phyloP scores from a whole-genome alignment of 2,329 filamentous ascomycete genomes.

The Dendryphion nanum region DNA sequence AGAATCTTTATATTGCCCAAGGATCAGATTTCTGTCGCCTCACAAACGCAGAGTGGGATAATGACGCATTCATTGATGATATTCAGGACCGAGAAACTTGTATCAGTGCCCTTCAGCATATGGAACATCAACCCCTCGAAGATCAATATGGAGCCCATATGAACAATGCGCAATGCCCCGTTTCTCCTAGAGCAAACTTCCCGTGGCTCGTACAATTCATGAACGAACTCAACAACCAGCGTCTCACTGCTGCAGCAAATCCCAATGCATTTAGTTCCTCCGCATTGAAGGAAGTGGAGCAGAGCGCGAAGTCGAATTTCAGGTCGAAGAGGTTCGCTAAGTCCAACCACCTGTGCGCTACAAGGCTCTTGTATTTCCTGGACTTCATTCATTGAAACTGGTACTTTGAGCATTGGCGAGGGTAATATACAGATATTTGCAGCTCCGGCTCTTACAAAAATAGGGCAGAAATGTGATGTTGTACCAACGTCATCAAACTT shows the following conservation, averaged over 20 bases:
- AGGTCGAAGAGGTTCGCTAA: conserved; percentile 57
- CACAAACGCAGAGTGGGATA: no score
- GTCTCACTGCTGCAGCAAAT: conserved; percentile 23
- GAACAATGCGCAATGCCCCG: conserved; percentile 43
- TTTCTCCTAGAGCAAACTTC: conserved; percentile 34
- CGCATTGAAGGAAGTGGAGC: conserved; percentile 57
- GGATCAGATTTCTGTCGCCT: conserved; percentile 64
- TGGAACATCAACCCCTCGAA: no score
- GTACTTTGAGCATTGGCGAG: conserved; percentile 45
- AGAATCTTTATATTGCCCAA: conserved; percentile 58
- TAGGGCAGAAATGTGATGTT: conserved; percentile 35
- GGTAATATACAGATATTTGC: conserved; percentile 35
- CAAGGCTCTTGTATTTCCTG: conserved; percentile 43
- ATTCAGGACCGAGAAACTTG: no score
- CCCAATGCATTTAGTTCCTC: conserved; percentile 39
- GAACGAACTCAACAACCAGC: conserved; percentile 38
- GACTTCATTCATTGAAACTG: conserved; percentile 47
- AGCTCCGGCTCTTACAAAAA: conserved; percentile 37
- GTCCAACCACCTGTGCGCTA: conserved; percentile 47
- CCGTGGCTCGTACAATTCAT: conserved; percentile 30
- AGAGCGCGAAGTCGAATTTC: conserved; percentile 59
- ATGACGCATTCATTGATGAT: no score
- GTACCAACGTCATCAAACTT: no score
- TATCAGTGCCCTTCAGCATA: no score
- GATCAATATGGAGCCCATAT: no score